Conservation (phyloP, 345 rosid genomes). For the Camelina sativa region DNA sequence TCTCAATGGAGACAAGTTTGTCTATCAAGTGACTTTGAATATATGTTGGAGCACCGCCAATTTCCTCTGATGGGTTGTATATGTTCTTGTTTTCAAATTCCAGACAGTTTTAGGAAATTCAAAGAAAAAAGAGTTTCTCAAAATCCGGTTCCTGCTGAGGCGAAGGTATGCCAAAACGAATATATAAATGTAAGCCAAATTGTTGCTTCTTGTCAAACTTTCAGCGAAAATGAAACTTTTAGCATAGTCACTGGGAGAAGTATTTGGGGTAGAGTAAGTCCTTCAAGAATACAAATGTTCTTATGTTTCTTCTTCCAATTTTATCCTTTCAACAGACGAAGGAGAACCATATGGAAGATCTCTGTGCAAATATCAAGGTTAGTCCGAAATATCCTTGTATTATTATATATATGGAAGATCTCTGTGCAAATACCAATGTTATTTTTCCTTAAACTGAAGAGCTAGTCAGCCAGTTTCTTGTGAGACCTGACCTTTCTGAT, state of each 20-base stretch:
- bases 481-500: constrained; percentile 16
- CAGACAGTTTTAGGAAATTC: constrained; percentile 84
- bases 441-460: constrained; percentile 12
- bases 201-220: constrained; percentile 15
- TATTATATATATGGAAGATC: constrained; percentile 67
- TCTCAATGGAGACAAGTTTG: constrained; percentile 1
- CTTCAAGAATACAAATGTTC: constrained; percentile 15
- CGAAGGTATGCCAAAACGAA: constrained; percentile 52
- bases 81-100: constrained; percentile 25
- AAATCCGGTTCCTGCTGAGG: constrained; percentile 63
- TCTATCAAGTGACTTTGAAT: constrained; percentile 7
- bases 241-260: neutral
- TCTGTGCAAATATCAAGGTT: constrained; percentile 74
- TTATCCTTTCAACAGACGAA: constrained; percentile 51
- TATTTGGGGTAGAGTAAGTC: constrained; percentile 11
- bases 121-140: constrained; percentile 73
- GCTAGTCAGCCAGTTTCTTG: constrained; percentile 5
- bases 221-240: neutral
- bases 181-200: neutral
- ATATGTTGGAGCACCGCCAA: neutral
- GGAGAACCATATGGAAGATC: constrained; percentile 75
- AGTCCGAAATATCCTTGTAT: too few species aligned
- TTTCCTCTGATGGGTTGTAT: constrained; percentile 22
- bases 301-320: constrained; percentile 13
- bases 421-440: constrained; percentile 72